Evolutionary conservation across 1,139 yeast species (phyloP), one percentile per base, ranked within the genome.

Genomic region (Pichia sp.): DNA sequence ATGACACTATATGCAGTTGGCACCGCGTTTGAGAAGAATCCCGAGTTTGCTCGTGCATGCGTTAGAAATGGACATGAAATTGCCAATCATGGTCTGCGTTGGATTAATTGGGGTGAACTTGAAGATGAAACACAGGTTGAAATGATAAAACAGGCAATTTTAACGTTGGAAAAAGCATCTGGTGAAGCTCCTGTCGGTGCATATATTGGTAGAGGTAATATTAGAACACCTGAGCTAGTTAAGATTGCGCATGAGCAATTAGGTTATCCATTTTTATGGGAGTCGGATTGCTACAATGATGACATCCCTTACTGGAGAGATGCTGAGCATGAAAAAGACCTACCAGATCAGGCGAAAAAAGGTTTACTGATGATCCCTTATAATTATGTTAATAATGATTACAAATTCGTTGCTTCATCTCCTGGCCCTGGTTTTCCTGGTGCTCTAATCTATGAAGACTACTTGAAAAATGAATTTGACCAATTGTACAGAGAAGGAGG

Each of bases 1-100:
- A 64, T 70, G 56, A 70, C 74, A 25, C 60, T 68, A 13, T 68
- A 66, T 56, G 74, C 72, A 5, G 72, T 70, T 49, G 74, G 71
- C 10, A 67, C 67, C 49, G 73, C 74, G 12, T 64, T 70, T 43
- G 66, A 65, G 48, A 61, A 62, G 42, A 66, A 69, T 48, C 67
- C 68, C 3, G 62, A 57, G 2, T 70, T 69, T 41, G 71, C 68
- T 10, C 55, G 62, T 23, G 73, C 73, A 1, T 66, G 67, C 51
- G 66, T 65, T 39, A 62, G 70, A 51, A 71, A 68, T 48, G 74
- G 73, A 5, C 73, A 70, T 56, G 74, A 71, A 51, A 67, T 71
- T 49, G 73, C 70, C 10, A 67, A 70, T 44, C 74, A 70, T 54
- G 72, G 73, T 22, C 62, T 67, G 44, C 61, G 73, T 41, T 71